These are phyloP conservation scores for Lactarius evosmus DNA, from an alignment of 768 basidiomycete genomes.

Conservation along the genomic window DNA sequence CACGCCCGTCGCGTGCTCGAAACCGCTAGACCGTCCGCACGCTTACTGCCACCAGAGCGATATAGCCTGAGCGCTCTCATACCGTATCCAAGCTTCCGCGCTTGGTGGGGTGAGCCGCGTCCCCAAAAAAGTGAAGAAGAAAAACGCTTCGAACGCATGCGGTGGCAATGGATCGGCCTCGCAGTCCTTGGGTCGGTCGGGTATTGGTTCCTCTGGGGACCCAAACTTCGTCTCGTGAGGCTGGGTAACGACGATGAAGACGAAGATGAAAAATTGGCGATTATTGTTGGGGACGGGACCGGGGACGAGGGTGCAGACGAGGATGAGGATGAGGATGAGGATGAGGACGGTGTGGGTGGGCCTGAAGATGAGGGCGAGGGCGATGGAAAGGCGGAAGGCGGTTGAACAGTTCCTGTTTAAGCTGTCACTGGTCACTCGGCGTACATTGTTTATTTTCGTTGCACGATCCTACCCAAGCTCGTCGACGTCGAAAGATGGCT, in stretches of 20 bases:
- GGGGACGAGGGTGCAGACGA: conserved; percentile 23
- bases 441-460: not conserved
- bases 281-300: conserved; percentile 10
- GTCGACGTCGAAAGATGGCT: conserved; percentile 45
- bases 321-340: conserved; percentile 23
- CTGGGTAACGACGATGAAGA: conserved; percentile 13
- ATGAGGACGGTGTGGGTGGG: not conserved
- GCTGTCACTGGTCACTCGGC: too few species aligned
- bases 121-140: conserved; percentile 42
- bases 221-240: conserved; percentile 8
- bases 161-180: conserved; percentile 52
- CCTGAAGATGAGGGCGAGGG: not conserved
- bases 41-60: conserved; percentile 32
- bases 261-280: conserved; percentile 11
- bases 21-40: conserved; percentile 32
- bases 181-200: conserved; percentile 42
- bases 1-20: conserved; percentile 55
- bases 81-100: conserved; percentile 28
- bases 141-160: conserved; percentile 44
- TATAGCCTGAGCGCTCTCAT: conserved; percentile 36
- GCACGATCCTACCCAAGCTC: not conserved
- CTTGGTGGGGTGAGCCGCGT: conserved; percentile 32
- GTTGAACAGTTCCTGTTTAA: not conserved
- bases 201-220: conserved; percentile 32
- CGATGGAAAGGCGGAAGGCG: not conserved